Base-by-base conservation (phyloP, 495 filamentous ascomycete species). In the Talaromyces ruber region DNA sequence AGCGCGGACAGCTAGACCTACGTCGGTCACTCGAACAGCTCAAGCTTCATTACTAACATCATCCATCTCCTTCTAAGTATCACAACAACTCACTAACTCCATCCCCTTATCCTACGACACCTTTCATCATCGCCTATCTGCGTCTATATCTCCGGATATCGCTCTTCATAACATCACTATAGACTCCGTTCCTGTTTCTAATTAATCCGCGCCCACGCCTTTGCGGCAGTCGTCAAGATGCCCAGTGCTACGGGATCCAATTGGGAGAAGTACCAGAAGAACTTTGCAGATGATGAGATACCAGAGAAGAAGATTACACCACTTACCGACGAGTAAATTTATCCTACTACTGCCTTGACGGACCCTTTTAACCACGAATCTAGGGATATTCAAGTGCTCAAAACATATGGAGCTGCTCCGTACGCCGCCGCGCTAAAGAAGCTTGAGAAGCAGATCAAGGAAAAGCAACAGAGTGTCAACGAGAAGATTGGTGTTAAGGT, bases 261-360 rank as follows among this genome's bases (percentile, higher is more conserved):
- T 84, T 98, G 94, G 94, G 93, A 98, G 85, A 97, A 98, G 83
- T 97, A 96, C 81, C 79, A 85, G 78, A 97, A 98, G 83, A 89
- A 88, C 70, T 98, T 89, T 70, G 93, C 88, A 62, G 94, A 98
- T 71, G 94, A 98, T 66, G 94, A 98, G 71, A 84, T 92, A 73
- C 90, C 92, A 71, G 94, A 98, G 83, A 98, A 98, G 89, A 98
- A 98, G 84, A 98, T 98, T 71, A 92, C 91, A 43, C 94, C 94
- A 63, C 81, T 98, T 37, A 85, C 92, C 65, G 94, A 97, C 81
- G 93, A 96, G 93, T 98, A 81, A 68, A 89, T 82, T 39, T 11
- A 57, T 63, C 53, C 11, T 32, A 29, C 22, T 2, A 26, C 21
- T 22, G 12, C 51, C 11, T 29, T 39, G 26, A 60, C 32, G 52